Base-by-base conservation (phyloP, 352 stramenopile species). In the Stephanocyclus meneghinianus region DNA sequence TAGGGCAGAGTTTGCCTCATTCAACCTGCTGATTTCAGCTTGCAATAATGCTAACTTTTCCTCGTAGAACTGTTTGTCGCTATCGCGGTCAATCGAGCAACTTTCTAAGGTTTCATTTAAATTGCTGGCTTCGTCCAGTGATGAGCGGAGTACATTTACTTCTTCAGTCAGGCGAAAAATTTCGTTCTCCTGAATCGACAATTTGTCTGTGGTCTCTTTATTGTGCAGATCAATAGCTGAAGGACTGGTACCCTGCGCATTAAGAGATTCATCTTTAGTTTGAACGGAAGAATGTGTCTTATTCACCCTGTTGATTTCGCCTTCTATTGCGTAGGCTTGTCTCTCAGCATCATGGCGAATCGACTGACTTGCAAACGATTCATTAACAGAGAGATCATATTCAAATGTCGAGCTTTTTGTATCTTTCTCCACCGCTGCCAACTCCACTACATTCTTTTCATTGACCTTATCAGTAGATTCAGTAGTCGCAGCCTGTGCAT, bases 21-120 rank as follows among this genome's bases (percentile, higher is more conserved):
- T 66, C 42, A 67, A 47, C 3, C 60, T 16, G 57, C 66, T 47
- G n/a, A 67, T 59, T 74, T 64, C 55, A 74, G 53, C 61, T 47
- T 67, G 40, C 10, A 67, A 56, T 32, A 21, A 51, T 40, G 6
- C 15, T 26, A 74, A 67, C 26, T 57, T 74, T 35, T 44, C 29
- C 42, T 74, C 67, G 18, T 35, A 67, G 13, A 63, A n/a, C 21
- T 55, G 30, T 30, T 37, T 30, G 15, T 35, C 35, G 30, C 42
- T 44, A 30, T 45, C 55, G 18, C 45, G 55, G 2, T 21, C 21
- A n/a, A 63, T 16, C 45, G n/a, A 53, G 45, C 45, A 6, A 53
- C n/a, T n/a, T 63, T 63, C 13, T 32, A 32, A 32, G 2, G 4
- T 35, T 59, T 59, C 21, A 32, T 59, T 26, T 29, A 10, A 10